phyloP scores from a whole-genome alignment of 2,329 filamentous ascomycete species.

The Neospermospora avenae region DNA sequence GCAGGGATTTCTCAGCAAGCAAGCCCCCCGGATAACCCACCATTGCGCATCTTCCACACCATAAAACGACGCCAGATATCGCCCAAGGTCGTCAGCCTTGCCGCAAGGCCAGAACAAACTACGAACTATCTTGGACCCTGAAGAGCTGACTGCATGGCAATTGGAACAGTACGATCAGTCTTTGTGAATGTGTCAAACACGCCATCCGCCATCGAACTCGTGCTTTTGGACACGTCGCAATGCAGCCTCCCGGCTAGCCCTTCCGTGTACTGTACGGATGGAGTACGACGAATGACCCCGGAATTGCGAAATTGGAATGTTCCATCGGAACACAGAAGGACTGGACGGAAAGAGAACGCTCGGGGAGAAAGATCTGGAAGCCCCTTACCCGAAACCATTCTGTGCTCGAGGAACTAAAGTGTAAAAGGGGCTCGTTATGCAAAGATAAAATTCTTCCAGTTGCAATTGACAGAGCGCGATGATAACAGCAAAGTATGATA shows the following conservation, averaged over 20 bases:
- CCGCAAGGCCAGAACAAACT: not conserved
- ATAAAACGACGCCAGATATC: not conserved
- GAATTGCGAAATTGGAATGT: not conserved
- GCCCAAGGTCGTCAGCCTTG: slow-evolving; percentile 4
- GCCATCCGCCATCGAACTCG: not conserved
- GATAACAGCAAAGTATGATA: not conserved
- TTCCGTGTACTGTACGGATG: not conserved
- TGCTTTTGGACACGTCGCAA: not conserved
- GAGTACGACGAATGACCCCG: not conserved
- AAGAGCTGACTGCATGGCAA: not conserved
- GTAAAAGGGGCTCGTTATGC: not conserved
- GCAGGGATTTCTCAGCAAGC: not conserved
- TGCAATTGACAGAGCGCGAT: not conserved
- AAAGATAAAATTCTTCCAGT: not conserved
- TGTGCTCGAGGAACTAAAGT: too few relatives aligned
- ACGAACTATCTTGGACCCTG: not conserved
- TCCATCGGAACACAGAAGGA: not conserved
- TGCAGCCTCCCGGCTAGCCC: not conserved
- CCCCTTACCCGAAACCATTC: not conserved
- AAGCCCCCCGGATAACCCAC: slow-evolving; percentile 1
- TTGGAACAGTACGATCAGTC: not conserved
- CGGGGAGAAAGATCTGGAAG: not conserved
- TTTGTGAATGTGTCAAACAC: too few relatives aligned
- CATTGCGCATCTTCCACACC: slow-evolving; percentile 1
- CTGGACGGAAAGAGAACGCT: not conserved